Evolutionary conservation across 345 rosid species (phyloP), one percentile per base, ranked within the genome.

Genomic region (Tarenaya hassleriana): DNA sequence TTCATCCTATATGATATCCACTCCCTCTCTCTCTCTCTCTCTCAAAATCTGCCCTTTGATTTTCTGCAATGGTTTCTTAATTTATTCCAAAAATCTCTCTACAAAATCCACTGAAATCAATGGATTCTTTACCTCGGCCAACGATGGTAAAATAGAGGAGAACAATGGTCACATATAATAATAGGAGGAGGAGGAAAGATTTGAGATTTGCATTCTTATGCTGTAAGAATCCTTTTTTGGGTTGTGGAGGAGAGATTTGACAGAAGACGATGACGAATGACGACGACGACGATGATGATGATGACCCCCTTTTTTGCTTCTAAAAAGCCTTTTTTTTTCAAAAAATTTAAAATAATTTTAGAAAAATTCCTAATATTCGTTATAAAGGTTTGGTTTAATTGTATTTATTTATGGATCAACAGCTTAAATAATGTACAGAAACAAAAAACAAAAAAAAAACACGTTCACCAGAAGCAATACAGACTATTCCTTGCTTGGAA

Each of bases 131-230:
- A 59, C 14, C 53, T 8, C 53, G 34, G 69, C 51, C 56, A 63
- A 60, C 57, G 73, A 56, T 42, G 58, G 67, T 56, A 60, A 65
- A 69, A 65, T 63, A 55, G 68, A 72, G 72, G 63, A 81, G 83
- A 84, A 81, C 69, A 82, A 76, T 75, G 73, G 82, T 66, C 60
- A 66, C 55, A 66, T 58, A 24, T 66, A 66, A 66, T 66, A 59
- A 66, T 59, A 66, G 70, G 34, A 24, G n/a, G n/a, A n/a, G n/a
- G n/a, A 35, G 65, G 70, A 33, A 58, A 49, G 14, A 21, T 66
- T 66, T 50, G 52, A 50, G 59, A 56, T 60, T 39, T 69, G 71
- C 75, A 72, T 76, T 76, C 69, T 72, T 71, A 77, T 64, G 77
- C 73, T 73, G 71, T 50, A 60, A 76, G 83, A 78, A 79, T 75